A percentile compares a stretch with the other conserved stretches of the same genome.
Evolutionary conservation across 2,329 filamentous ascomycete species (phyloP).

Genomic region (Cryphonectria radicalis): DNA sequence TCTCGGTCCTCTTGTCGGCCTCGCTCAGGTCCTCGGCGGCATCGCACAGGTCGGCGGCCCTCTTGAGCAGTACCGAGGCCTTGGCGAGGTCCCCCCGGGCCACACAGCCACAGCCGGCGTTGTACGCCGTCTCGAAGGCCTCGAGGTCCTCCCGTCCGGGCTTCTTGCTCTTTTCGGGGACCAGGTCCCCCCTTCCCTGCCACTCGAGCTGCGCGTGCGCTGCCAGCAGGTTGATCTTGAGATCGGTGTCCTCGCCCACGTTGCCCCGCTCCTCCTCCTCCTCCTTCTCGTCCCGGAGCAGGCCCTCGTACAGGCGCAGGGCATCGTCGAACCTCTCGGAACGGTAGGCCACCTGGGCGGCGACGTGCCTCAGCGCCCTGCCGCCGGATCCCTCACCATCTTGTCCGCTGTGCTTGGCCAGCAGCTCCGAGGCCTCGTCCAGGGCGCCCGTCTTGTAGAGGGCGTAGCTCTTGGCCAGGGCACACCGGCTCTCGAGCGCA

Average conservation of each 20-base stretch:
- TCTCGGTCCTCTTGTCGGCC: conserved; percentile 74
- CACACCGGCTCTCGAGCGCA: conserved; percentile 62
- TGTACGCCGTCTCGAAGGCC: conserved; percentile 82
- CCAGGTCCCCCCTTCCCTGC: conserved; percentile 59
- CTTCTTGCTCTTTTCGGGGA: conserved; percentile 58
- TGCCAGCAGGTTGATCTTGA: conserved; percentile 77
- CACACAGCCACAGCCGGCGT: conserved; percentile 74
- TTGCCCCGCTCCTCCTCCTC: conserved; percentile 47
- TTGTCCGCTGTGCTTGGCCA: conserved; percentile 35
- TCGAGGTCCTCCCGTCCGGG: conserved; percentile 66
- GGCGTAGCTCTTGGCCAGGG: conserved; percentile 78
- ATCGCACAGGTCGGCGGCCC: conserved; percentile 73
- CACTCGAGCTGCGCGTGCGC: conserved; percentile 74
- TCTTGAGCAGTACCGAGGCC: conserved; percentile 69
- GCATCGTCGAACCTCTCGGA: conserved; percentile 74
- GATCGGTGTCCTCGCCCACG: conserved; percentile 70
- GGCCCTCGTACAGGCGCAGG: conserved; percentile 63
- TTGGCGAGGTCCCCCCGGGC: conserved; percentile 68
- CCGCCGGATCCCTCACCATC: not conserved
- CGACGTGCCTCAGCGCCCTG: conserved; percentile 54
- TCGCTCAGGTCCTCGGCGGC: conserved; percentile 73
- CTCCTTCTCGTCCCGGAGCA: conserved; percentile 52
- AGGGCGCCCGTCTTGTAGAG: conserved; percentile 79
- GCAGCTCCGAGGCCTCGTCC: conserved; percentile 59
- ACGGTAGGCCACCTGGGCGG: conserved; percentile 73